Evolutionary conservation across 352 stramenopile species (phyloP).

Genomic region (Elongisporangium undulatum): DNA sequence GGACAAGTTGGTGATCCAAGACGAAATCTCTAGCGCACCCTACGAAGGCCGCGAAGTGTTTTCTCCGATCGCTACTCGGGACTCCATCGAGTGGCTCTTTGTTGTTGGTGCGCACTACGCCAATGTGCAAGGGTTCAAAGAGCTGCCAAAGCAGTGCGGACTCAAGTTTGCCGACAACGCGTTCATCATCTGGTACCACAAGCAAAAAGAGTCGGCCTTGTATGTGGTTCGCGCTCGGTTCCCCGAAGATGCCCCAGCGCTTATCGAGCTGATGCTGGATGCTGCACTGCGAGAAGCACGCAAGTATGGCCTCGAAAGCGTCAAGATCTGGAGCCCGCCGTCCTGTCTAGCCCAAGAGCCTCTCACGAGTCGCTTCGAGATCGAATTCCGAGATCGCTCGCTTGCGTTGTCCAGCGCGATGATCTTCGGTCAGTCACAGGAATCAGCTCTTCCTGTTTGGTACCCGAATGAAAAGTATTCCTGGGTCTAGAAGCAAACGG

Average conservation of each 20-base stretch:
- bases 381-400: constrained; percentile 29
- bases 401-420: constrained; percentile 59
- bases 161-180: constrained; percentile 27
- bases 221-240: constrained; percentile 46
- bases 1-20: constrained; percentile 31
- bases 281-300: constrained; percentile 31
- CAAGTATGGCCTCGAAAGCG: constrained; percentile 32
- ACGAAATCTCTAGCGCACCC: constrained; percentile 19
- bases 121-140: constrained; percentile 17
- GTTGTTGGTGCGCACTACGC: constrained; percentile 53
- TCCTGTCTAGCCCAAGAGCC: constrained; percentile 12
- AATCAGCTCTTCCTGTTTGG: constrained; percentile 12
- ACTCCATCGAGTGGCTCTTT: constrained; percentile 70
- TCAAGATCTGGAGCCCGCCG: constrained; percentile 43
- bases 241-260: constrained; percentile 11
- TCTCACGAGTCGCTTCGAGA: constrained; percentile 18
- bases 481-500: constrained; percentile 7
- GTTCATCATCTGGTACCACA: constrained; percentile 65
- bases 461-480: constrained; percentile 28
- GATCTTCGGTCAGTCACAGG: constrained; percentile 23
- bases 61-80: constrained; percentile 32
- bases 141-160: constrained; percentile 35
- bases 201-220: constrained; percentile 51
- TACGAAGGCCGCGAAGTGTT: constrained; percentile 36
- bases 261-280: constrained; percentile 18